Evolutionary conservation across 2,329 filamentous ascomycete species (phyloP), one percentile per base, ranked within the genome.

Genomic region (Penicillium sp.): DNA sequence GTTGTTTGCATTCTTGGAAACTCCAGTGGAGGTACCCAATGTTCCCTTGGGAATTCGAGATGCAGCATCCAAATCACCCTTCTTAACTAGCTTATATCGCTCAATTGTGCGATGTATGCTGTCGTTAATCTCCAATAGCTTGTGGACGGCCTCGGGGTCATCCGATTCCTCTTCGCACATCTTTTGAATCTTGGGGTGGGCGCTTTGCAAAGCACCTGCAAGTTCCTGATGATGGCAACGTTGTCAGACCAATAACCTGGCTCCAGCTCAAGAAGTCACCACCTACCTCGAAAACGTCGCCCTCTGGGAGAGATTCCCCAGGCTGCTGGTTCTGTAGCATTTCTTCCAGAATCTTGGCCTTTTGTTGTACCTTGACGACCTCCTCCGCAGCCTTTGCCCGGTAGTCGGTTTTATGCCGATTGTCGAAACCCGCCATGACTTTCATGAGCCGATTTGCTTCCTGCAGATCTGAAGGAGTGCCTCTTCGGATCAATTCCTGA

Each of bases 161-260:
- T 97, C 93, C 10, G 92, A 97, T 70, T 99, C 94, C 74, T 99
- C 94, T 74, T 97, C 93, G 68, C 93, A 97, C 93, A 99, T 99
- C 76, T 91, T 97, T 71, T 97, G 93, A 61, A 99, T 97, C 78
- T 99, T 99, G 8, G 94, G 94, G 67, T 99, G 94, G 2, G 94
- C 94, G 68, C 89, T 97, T 71, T 91, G 90, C 42, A 99, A 80
- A 9, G 94, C 86, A 60, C 89, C 87, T 5, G 92, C 92, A 50
- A 99, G 82, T 78, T 99, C 94, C 79, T 92, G 54, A 57, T 47
- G 56, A 18, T 54, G 44, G 61, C 23, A 60, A 56, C 45, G 38
- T 10, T 5, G 34, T 53, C 13, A 38, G 32, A 13, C 34, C 7
- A 48, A 44, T 35, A 19, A 18, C 23, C 39, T 8, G 13, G 14